phyloP scores from a whole-genome alignment of 176 grass and related monocot species.

The Metroxylon sagu region DNA sequence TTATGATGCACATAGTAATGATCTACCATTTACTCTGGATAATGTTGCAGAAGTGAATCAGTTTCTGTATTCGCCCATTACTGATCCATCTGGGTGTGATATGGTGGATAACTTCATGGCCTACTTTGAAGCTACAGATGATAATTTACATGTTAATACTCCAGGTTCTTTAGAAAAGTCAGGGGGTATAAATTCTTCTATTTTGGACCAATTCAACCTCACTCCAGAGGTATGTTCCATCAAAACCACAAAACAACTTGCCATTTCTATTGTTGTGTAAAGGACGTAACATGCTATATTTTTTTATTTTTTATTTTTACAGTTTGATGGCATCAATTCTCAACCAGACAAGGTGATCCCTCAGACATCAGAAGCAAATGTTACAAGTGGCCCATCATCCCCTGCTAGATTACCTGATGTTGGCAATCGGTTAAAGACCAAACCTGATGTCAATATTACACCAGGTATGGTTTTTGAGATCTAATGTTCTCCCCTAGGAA shows the following conservation, averaged over 20 bases:
- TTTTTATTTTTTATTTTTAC: slow-evolving; percentile 32
- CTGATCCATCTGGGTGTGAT: slow-evolving; percentile 36
- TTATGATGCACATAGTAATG: slow-evolving; percentile 46
- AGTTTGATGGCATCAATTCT: slow-evolving; percentile 65
- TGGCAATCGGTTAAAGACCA: slow-evolving; percentile 50
- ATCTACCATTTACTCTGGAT: slow-evolving; percentile 37
- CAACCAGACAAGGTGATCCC: slow-evolving; percentile 32
- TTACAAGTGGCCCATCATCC: slow-evolving; percentile 41
- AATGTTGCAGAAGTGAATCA: slow-evolving; percentile 36
- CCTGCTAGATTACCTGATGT: slow-evolving; percentile 47
- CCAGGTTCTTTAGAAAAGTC: slow-evolving; percentile 9
- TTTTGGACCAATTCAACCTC: slow-evolving; percentile 21
- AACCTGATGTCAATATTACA: slow-evolving; percentile 29
- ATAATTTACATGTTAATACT: slow-evolving; percentile 49
- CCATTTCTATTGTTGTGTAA: no score
- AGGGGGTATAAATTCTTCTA: slow-evolving; percentile 23
- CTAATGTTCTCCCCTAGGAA: slow-evolving; percentile 10
- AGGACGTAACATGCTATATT: not conserved
- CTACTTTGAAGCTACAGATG: slow-evolving; percentile 69
- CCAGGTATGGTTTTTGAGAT: slow-evolving; percentile 41
- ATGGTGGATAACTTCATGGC: slow-evolving; percentile 44
- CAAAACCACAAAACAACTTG: no score
- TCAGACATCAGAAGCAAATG: slow-evolving; percentile 50
- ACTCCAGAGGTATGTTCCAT: slow-evolving; percentile 36
- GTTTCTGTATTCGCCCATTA: slow-evolving; percentile 26